Base-by-base conservation (phyloP, 116 monocot genomes). In the Phalaenopsis hybrid region DNA sequence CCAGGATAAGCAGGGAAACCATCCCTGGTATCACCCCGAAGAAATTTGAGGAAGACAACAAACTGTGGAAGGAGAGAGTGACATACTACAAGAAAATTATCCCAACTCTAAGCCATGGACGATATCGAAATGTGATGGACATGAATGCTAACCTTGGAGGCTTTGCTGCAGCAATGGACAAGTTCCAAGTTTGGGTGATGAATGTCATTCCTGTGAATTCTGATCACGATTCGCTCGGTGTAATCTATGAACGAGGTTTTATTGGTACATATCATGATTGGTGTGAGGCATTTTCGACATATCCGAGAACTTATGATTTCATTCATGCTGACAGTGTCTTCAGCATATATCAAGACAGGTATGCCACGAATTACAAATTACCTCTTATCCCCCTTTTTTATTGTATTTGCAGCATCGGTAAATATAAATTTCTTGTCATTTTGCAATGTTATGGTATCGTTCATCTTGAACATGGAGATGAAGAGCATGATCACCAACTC, bases 271-370 rank as follows among this genome's bases (percentile, higher is more conserved):
- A 87, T 51, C 87, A 87, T 48, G 87, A 87, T 72, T 87, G 87
- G 87, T 81, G 87, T 41, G 87, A 87, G 50, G 87, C 83, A 13
- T 87, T 87, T 72, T 84, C 84, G 0, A 87, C 87, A 33, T 87
- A 87, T 79, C 87, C 87, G 0, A 87, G 87, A 72, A 87, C 84
- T 73, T 87, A 87, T 37, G 87, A 87, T 74, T 74, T 87, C 79
- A 77, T 87, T 16, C 87, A 87, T 69, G 84, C 87, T 63, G 81
- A 81, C 70, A 48, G 68, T 68, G 79, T 87, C 17, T 87, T 87
- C 70, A 87, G 87, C 78, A 84, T 84, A 17, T 87, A 87, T 77
- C 87, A 87, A 43, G 84, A 84, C 87, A 87, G 87, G 87, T 84
- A 50, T 49, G 76, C 41, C n/a, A 43, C 11, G 4, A 18, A 37